Evolutionary conservation across 73 alveolate species (phyloP), one percentile per base, ranked within the genome.

Genomic region (Symbiodinium natans): DNA sequence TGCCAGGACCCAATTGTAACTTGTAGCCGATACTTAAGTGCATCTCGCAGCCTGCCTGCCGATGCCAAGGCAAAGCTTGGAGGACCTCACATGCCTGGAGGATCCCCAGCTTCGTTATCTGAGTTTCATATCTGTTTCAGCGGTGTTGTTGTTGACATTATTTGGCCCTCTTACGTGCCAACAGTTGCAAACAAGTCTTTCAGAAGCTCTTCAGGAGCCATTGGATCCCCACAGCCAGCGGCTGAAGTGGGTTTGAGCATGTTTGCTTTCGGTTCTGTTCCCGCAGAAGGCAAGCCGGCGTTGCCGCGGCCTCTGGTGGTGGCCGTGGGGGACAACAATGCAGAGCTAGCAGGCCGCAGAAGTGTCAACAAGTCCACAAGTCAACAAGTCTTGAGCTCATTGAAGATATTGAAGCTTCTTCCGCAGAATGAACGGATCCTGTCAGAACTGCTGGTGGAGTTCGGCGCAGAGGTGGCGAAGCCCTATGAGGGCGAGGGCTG

Each of bases 321-420:
- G 39, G 93, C 93, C 31, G 93, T 86, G 40, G 93, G 71, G 29
- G 93, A 86, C 82, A 86, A 86, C 82, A 86, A 52, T 54, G 71
- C 93, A 34, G 93, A 86, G n/a, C 71, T 86, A 42, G 93, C 48
- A 48, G 93, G 93, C 89, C 46, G 46, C 52, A 34, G 39, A 63
- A 10, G 39, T 6, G 63, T 3, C 38, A 23, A 21, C 31, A 29
- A 56, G 27, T 21, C 27, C 27, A 21, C 75, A 21, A 21, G 75
- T 29, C 17, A 56, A 56, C 75, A 56, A 56, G 17, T 56, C 75
- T n/a, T n/a, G n/a, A n/a, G n/a, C n/a, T n/a, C n/a, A n/a, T n/a
- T n/a, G n/a, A n/a, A n/a, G n/a, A n/a, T n/a, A n/a, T n/a, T n/a
- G n/a, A n/a, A n/a, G n/a, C n/a, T n/a, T n/a, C n/a, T n/a, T n/a